Conservation (phyloP, 306 rosid species). For the Glycine tomentella region DNA sequence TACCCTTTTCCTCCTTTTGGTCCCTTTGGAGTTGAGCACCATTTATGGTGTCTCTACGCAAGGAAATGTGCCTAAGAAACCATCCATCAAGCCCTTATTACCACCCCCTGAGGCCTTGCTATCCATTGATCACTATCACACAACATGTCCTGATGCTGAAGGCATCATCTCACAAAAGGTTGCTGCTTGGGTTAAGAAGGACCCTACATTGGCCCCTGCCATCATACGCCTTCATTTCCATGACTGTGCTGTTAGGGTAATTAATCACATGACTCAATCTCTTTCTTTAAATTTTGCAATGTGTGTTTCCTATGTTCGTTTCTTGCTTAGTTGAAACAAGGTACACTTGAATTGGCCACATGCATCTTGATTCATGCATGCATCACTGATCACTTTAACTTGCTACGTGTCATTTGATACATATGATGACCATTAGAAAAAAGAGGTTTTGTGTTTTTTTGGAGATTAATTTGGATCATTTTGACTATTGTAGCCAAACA, state of each 20-base stretch:
- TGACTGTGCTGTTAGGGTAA: conserved; percentile 79
- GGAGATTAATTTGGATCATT: conserved; percentile 4
- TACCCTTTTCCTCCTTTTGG: conserved; percentile 45
- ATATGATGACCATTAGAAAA: not conserved
- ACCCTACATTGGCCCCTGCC: conserved; percentile 74
- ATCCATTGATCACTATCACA: conserved; percentile 57
- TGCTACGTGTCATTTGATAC: not conserved
- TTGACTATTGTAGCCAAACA: not conserved
- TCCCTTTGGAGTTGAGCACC: conserved; percentile 45
- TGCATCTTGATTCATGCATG: conserved; percentile 1
- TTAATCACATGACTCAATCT: conserved; percentile 27
- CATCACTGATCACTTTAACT: not conserved
- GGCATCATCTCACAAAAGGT: conserved; percentile 68
- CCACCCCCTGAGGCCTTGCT: conserved; percentile 48
- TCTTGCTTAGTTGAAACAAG: not conserved
- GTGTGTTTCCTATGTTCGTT: not conserved
- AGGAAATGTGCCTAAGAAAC: not conserved
- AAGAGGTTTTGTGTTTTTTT: not conserved
- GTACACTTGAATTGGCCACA: not conserved
- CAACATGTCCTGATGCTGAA: conserved; percentile 78
- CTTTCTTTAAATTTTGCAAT: conserved; percentile 23
- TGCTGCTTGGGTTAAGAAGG: conserved; percentile 68
- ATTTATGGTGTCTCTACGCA: conserved; percentile 33
- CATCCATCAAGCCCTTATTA: no score
- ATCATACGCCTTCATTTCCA: conserved; percentile 86